Evolutionary conservation across 495 filamentous ascomycete species (phyloP).

Genomic region (Daldinia concentrica): DNA sequence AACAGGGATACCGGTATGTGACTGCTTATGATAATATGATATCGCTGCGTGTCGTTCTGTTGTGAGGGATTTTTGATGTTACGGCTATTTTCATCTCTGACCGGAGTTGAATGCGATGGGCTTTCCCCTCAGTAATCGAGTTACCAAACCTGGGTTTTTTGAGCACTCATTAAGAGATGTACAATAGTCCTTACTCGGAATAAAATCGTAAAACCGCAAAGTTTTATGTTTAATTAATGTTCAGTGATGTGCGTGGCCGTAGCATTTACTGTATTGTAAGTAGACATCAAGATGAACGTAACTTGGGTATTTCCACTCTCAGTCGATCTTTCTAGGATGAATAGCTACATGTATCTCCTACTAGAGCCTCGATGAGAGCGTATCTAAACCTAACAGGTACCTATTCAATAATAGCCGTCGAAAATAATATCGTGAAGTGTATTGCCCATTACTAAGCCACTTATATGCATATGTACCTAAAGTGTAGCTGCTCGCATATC

Average conservation of each 20-base stretch:
- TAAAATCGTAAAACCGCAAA: conserved; percentile 21
- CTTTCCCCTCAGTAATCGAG: conserved; percentile 9
- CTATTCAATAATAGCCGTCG: neutral
- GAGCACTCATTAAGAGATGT: conserved; percentile 31
- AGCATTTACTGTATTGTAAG: too few species aligned
- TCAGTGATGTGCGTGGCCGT: neutral
- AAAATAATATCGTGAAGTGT: too few species aligned
- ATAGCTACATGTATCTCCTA: neutral
- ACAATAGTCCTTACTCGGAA: conserved; percentile 23
- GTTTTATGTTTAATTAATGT: neutral
- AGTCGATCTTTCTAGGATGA: neutral
- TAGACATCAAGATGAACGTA: too few species aligned
- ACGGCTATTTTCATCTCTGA: neutral
- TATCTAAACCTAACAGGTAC: neutral
- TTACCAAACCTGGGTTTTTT: conserved; percentile 11
- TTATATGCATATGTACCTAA: neutral
- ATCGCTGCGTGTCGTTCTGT: neutral
- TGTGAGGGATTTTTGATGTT: conserved; percentile 2
- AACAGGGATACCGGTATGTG: neutral
- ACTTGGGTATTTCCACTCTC: neutral
- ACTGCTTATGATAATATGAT: neutral
- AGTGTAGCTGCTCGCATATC: neutral
- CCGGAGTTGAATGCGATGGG: conserved; percentile 22
- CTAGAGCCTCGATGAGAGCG: neutral
- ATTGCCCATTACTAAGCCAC: too few species aligned